Evolutionary conservation across 345 rosid genomes (phyloP).

Genomic region (Mangifera indica): DNA sequence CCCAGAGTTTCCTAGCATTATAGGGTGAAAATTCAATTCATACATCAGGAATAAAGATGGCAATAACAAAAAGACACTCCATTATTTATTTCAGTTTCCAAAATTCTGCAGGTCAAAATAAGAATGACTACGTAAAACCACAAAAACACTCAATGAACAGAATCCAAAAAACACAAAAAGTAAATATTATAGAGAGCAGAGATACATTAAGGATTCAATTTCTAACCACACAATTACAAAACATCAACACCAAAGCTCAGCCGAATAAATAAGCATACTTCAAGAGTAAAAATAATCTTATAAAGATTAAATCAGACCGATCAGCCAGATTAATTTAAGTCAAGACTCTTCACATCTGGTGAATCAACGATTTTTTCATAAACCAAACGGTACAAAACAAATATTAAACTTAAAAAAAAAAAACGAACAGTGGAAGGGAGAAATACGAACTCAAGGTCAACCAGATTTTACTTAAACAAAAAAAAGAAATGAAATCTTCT

Average conservation of each 20-base stretch:
- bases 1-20: no score
- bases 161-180: neutral
- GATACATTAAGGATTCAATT: neutral
- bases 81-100: no score
- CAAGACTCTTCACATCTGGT: neutral
- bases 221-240: neutral
- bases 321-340: neutral
- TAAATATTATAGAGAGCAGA: neutral
- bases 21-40: neutral
- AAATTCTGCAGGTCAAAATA: neutral
- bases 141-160: neutral
- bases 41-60: neutral
- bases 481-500: neutral
- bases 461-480: conserved; percentile 1
- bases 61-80: neutral
- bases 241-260: neutral
- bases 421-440: neutral
- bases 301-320: neutral
- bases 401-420: neutral
- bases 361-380: neutral
- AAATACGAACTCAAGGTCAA: conserved; percentile 4
- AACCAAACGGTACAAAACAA: neutral
- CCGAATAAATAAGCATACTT: neutral
- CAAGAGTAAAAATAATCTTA: neutral
- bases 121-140: no score